phyloP scores from a whole-genome alignment of 78 protist species.

The Chrysochromulina tobinii region DNA sequence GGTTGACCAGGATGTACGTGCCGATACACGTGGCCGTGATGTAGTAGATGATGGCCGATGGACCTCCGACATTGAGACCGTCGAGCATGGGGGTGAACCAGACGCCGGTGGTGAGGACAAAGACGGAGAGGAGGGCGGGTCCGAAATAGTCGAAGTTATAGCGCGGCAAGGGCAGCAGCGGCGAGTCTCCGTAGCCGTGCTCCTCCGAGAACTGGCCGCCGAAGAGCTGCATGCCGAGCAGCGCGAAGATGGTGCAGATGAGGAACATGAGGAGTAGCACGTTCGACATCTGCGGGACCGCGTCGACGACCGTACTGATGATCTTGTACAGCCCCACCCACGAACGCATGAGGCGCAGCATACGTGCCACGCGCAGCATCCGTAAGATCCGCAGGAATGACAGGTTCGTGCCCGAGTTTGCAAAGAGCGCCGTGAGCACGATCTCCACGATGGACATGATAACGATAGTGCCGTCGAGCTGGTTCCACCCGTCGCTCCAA shows the following conservation, averaged over 20 bases:
- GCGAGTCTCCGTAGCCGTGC: background rate
- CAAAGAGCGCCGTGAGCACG: background rate
- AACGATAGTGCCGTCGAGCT: slow-evolving; percentile 29
- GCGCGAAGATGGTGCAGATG: background rate
- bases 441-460: background rate
- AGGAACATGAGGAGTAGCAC: background rate
- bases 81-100: background rate
- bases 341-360: background rate
- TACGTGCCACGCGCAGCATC: slow-evolving; percentile 15
- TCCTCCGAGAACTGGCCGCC: background rate
- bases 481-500: slow-evolving; percentile 10
- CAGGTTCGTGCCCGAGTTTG: background rate
- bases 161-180: background rate
- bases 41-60: too few species aligned
- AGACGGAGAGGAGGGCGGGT: slow-evolving; percentile 9
- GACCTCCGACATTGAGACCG: too few species aligned
- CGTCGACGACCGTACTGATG: background rate
- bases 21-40: too few species aligned
- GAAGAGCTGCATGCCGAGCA: slow-evolving; percentile 48
- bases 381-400: background rate
- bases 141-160: background rate
- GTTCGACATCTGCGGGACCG: background rate
- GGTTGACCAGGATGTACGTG: too few species aligned
- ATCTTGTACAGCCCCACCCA: background rate
- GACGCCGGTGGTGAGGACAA: slow-evolving; percentile 8